Conservation (phyloP, 345 rosid species). For the Raphanus raphanistrum region DNA sequence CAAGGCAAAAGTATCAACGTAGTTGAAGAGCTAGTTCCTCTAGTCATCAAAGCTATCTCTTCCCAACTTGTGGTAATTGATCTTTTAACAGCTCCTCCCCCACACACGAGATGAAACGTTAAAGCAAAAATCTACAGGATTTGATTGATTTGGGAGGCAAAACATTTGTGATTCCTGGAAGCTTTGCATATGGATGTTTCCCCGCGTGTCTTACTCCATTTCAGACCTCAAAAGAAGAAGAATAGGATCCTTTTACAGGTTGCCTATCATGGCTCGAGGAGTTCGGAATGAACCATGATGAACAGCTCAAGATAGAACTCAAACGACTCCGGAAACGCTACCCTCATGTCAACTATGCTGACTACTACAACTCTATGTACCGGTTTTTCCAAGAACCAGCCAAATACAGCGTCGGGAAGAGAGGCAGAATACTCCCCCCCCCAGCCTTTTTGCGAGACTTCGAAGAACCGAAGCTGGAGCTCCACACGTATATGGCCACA, state of each 20-base stretch:
- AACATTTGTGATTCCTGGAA: slow-evolving; percentile 51
- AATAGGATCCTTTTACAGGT: slow-evolving; percentile 44
- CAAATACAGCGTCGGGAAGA: slow-evolving; percentile 35
- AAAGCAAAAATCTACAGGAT: slow-evolving; percentile 36
- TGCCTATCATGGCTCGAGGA: slow-evolving; percentile 48
- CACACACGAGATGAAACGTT: not conserved
- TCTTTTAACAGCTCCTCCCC: not conserved
- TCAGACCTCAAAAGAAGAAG: slow-evolving; percentile 10
- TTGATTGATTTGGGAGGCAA: slow-evolving; percentile 47
- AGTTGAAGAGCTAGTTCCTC: slow-evolving; percentile 40
- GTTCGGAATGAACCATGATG: slow-evolving; percentile 42
- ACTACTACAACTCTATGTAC: slow-evolving; percentile 41
- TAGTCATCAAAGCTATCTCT: slow-evolving; percentile 35
- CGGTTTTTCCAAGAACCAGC: slow-evolving; percentile 37
- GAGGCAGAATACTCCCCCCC: too few relatives aligned
- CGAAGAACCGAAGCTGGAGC: too few relatives aligned
- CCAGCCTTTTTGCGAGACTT: too few relatives aligned
- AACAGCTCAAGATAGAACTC: slow-evolving; percentile 38
- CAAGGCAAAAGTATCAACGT: slow-evolving; percentile 27
- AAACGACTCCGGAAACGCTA: slow-evolving; percentile 19
- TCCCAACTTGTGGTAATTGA: slow-evolving; percentile 40
- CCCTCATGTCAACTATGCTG: slow-evolving; percentile 42
- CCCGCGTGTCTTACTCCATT: slow-evolving; percentile 38
- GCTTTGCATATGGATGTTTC: slow-evolving; percentile 45
- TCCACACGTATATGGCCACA: too few relatives aligned